Evolutionary conservation across 140 eudicot species (phyloP).

Genomic region (Erigeron philadelphicus): DNA sequence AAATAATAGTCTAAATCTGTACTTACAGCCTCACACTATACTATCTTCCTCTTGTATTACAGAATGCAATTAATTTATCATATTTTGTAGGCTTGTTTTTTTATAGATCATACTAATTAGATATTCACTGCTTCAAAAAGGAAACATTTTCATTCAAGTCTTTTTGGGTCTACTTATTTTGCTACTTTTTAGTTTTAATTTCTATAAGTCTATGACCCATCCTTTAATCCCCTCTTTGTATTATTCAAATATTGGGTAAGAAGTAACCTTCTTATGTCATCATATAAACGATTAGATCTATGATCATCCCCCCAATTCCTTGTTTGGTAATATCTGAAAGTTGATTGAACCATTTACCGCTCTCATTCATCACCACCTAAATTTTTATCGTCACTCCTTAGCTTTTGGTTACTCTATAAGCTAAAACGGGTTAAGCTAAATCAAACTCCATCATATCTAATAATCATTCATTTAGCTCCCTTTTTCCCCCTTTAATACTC

Average conservation of each 20-base stretch:
- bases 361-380: not conserved
- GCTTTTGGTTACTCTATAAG: not conserved
- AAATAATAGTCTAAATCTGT: too few species aligned
- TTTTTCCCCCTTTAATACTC: not conserved
- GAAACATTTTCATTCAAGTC: not conserved
- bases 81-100: not conserved
- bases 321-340: not conserved
- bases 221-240: not conserved
- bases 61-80: not conserved
- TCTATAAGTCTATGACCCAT: not conserved
- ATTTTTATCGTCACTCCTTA: not conserved
- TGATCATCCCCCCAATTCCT: not conserved
- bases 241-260: not conserved
- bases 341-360: not conserved
- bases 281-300: not conserved
- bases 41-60: not conserved
- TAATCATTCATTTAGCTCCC: not conserved
- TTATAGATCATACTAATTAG: not conserved
- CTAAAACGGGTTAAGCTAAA: conserved; percentile 1
- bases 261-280: conserved; percentile 1
- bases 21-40: too few species aligned
- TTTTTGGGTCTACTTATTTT: not conserved
- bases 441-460: not conserved
- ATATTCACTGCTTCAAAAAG: not conserved
- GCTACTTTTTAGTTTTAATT: not conserved